Evolutionary conservation across 179 eudicot genomes (phyloP), one percentile per base, ranked within the genome.

Genomic region (Amaranthus tricolor): DNA sequence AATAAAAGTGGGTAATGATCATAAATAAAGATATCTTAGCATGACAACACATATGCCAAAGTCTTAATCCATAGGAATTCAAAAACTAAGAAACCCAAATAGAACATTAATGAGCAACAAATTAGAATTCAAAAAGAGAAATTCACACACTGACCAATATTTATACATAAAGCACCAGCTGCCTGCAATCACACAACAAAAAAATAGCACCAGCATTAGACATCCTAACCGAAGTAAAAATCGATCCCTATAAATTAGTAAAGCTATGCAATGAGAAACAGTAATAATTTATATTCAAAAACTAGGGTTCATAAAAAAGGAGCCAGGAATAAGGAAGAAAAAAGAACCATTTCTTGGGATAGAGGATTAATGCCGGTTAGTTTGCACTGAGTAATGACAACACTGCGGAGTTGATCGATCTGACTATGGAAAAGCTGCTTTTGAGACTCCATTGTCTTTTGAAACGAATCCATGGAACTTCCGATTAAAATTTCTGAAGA

Each of bases 291-390:
- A 5, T 17, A 8, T 0, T 50, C 7, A 1, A 50, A 48, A 67
- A 14, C 72, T 24, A 51, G 60, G 71, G 43, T 68, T 51, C 56
- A 17, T 13, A 63, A 43, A 62, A 65, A 75, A 7, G 20, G 65
- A 54, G 40, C 0, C 49, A n/a, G 0, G 47, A 66, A 16, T 31
- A 19, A 56, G 72, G 74, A 15, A 77, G 61, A 76, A 40, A 75
- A 21, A 52, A 45, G 40, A 21, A 93, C 99, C 99, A 95, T 95
- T 83, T 95, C 99, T 83, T 95, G 96, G 59, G 99, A 90, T 10
- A 95, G 93, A 53, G 99, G 99, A 72, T 95, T 95, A 55, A 86
- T 93, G 68, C 97, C 97, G 62, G 99, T 90, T 72, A 95, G 92
- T 64, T 88, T 80, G 80, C 98, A 95, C 78, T 95, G 99, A 10